phyloP scores from a whole-genome alignment of 768 basidiomycete species.

The Pluteus cervinus region DNA sequence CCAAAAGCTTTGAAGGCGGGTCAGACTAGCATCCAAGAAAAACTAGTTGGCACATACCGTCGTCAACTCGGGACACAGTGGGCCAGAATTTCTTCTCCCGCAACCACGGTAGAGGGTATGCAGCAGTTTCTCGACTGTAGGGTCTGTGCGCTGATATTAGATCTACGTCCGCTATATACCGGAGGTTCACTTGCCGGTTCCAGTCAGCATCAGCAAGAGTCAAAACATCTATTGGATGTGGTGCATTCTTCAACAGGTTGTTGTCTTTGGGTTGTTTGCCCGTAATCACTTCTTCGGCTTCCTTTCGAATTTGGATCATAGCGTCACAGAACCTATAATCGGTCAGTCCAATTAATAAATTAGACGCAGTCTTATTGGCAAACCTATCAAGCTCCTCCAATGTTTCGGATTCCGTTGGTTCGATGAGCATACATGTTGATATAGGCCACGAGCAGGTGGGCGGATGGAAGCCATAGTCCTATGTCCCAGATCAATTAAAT shows the following conservation, averaged over 20 bases:
- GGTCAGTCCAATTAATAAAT: conserved; percentile 1
- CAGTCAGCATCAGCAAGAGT: conserved; percentile 72
- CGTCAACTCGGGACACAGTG: conserved; percentile 84
- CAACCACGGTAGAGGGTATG: conserved; percentile 80
- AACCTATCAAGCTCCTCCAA: conserved; percentile 91
- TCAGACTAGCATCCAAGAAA: conserved; percentile 4
- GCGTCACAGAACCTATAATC: conserved; percentile 85
- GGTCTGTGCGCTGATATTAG: conserved; percentile 42
- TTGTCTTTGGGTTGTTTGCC: conserved; percentile 89
- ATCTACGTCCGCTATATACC: background rate
- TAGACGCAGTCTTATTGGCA: conserved; percentile 9
- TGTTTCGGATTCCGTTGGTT: conserved; percentile 95
- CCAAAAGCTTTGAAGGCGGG: conserved; percentile 62
- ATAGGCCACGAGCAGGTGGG: conserved; percentile 99
- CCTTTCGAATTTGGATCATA: conserved; percentile 93
- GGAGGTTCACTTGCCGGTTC: conserved; percentile 56
- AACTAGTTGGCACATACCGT: conserved; percentile 50
- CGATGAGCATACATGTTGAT: conserved; percentile 94
- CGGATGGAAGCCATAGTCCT: conserved; percentile 94
- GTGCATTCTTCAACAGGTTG: conserved; percentile 91
- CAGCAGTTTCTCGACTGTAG: conserved; percentile 87
- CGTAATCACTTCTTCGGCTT: conserved; percentile 80
- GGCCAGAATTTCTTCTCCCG: conserved; percentile 96
- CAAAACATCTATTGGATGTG: conserved; percentile 79
- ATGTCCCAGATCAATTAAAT: conserved; percentile 1